Evolutionary conservation across 2,329 filamentous ascomycete species (phyloP).

Genomic region (Teratosphaeria pseudoeucalypti): DNA sequence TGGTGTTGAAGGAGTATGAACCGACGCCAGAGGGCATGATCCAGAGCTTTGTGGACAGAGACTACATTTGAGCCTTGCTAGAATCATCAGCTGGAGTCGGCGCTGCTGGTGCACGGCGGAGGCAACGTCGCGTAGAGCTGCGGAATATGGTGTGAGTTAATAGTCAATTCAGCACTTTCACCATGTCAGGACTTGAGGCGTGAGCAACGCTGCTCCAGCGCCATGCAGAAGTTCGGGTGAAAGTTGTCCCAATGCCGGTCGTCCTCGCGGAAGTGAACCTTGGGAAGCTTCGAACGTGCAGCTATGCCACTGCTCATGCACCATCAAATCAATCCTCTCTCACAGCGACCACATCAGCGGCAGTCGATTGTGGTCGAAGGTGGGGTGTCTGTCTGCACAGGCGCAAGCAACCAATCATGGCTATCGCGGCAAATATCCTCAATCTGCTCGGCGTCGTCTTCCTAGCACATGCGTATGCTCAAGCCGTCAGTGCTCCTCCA

Average conservation of each 20-base stretch:
- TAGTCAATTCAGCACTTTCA: no score
- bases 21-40: conserved; percentile 71
- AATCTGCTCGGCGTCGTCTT: conserved; percentile 68
- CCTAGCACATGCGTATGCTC: conserved; percentile 72
- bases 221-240: background rate
- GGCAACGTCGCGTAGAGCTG: background rate
- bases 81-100: no score
- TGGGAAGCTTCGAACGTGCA: background rate
- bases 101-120: no score
- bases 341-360: background rate
- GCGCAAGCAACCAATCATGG: background rate
- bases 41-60: conserved; percentile 50
- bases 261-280: background rate
- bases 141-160: background rate
- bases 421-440: conserved; percentile 45
- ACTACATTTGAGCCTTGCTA: conserved; percentile 21
- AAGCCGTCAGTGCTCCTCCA: background rate
- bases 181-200: background rate
- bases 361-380: background rate
- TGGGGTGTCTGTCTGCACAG: background rate
- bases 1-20: conserved; percentile 77
- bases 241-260: background rate
- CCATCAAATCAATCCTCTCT: background rate
- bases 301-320: background rate
- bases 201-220: background rate